phyloP scores from a whole-genome alignment of 2,329 filamentous ascomycete genomes.

The Clonostachys byssicola region DNA sequence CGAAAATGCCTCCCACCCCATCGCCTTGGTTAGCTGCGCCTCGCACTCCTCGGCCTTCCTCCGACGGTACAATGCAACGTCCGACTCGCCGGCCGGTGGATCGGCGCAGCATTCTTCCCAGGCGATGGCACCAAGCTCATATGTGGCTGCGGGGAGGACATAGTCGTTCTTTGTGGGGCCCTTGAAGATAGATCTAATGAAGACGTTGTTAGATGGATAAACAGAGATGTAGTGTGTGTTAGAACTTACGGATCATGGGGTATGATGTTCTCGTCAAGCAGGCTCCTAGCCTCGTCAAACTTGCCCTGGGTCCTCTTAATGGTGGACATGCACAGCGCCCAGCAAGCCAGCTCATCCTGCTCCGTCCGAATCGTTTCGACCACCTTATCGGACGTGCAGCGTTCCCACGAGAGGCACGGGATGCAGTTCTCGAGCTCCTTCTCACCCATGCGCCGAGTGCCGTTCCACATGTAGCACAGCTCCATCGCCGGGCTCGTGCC shows the following conservation, averaged over 20 bases:
- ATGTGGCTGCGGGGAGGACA: conserved; percentile 69
- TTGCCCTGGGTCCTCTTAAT: conserved; percentile 60
- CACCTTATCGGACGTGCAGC: conserved; percentile 47
- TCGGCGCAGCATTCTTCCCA: conserved; percentile 65
- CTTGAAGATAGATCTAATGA: conserved; percentile 44
- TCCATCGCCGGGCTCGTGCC: conserved; percentile 80
- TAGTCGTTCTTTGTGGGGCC: conserved; percentile 65
- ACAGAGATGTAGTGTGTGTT: too few relatives aligned
- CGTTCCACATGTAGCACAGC: conserved; percentile 94
- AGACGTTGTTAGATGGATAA: neutral
- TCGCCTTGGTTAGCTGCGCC: conserved; percentile 61
- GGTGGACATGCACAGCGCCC: conserved; percentile 62
- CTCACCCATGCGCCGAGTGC: conserved; percentile 72
- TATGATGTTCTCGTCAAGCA: conserved; percentile 63
- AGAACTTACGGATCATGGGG: conserved; percentile 52
- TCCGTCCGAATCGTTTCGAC: conserved; percentile 43
- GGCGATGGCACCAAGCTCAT: conserved; percentile 78
- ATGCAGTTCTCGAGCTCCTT: conserved; percentile 62
- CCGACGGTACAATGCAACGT: conserved; percentile 22
- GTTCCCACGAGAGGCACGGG: conserved; percentile 56
- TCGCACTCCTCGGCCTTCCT: conserved; percentile 57
- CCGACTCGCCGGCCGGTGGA: conserved; percentile 15
- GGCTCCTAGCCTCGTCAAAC: conserved; percentile 58
- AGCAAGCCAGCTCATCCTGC: conserved; percentile 58
- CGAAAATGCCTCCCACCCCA: conserved; percentile 67